Evolutionary conservation across 441 rosid species (phyloP).

Genomic region (Gossypium gossypioides): DNA sequence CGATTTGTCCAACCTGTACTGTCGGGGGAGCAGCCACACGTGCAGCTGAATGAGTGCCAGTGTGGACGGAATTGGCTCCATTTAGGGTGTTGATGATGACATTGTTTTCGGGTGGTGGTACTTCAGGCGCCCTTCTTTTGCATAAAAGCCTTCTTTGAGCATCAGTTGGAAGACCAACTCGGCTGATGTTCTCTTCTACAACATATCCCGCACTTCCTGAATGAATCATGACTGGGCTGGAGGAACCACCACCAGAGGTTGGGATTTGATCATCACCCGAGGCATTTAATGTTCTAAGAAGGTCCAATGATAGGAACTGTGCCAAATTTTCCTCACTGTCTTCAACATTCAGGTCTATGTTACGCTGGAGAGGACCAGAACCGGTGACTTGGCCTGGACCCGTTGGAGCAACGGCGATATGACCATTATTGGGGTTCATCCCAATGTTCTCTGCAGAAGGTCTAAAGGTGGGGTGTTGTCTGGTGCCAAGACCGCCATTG

Average conservation of each 20-base stretch:
- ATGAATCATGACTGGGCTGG: slow-evolving; percentile 15
- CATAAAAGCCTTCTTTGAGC: slow-evolving; percentile 12
- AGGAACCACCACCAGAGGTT: slow-evolving; percentile 1
- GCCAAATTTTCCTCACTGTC: not conserved
- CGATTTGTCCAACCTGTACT: slow-evolving; percentile 1
- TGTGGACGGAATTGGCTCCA: not conserved
- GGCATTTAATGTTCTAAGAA: not conserved
- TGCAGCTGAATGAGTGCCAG: not conserved
- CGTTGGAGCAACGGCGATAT: not conserved
- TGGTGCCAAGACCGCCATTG: not conserved
- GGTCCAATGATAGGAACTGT: not conserved
- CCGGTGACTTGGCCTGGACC: not conserved
- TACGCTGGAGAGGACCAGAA: not conserved
- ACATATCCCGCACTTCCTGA: slow-evolving; percentile 20
- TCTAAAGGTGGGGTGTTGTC: not conserved
- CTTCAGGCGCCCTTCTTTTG: slow-evolving; percentile 25
- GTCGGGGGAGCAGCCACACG: not conserved
- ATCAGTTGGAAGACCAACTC: slow-evolving; percentile 7
- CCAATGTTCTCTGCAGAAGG: not conserved
- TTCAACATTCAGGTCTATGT: slow-evolving; percentile 19
- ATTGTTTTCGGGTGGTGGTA: not conserved
- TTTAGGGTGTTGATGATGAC: not conserved
- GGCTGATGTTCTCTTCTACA: slow-evolving; percentile 14
- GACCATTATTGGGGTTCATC: not conserved
- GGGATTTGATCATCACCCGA: slow-evolving; percentile 1